These are phyloP conservation scores for Backusella circina DNA, from an alignment of 192 early-diverging fungal species.

Conservation along the genomic window DNA sequence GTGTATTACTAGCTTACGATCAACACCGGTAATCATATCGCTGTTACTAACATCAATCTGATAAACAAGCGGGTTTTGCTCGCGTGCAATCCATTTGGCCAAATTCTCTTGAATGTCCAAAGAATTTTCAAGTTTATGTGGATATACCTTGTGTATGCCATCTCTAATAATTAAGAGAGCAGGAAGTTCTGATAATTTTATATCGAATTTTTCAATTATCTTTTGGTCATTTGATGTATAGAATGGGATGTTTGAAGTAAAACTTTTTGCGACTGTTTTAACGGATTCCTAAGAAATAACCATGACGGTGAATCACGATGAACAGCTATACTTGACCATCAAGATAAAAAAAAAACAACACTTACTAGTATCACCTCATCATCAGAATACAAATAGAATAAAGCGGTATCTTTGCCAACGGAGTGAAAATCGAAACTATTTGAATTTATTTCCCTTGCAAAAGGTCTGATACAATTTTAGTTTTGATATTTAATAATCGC, in stretches of 20 bases:
- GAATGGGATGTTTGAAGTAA: too few relatives aligned
- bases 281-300: background rate
- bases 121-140: too few relatives aligned
- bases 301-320: background rate
- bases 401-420: background rate
- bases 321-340: background rate
- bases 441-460: background rate
- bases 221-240: too few relatives aligned
- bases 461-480: background rate
- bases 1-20: slow-evolving; percentile 60
- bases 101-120: too few relatives aligned
- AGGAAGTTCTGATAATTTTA: too few relatives aligned
- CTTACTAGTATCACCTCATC: slow-evolving; percentile 13
- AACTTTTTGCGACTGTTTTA: too few relatives aligned
- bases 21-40: slow-evolving; percentile 60
- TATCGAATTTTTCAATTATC: too few relatives aligned
- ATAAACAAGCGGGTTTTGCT: slow-evolving; percentile 65
- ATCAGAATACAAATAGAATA: slow-evolving; percentile 17
- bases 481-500: background rate
- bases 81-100: too few relatives aligned
- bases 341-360: background rate
- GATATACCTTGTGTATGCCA: too few relatives aligned
- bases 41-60: slow-evolving; percentile 61
- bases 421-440: background rate
- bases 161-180: too few relatives aligned